These are phyloP conservation scores for Diutina neorugosa DNA, from an alignment of 1,139 yeast species.

Conservation along the genomic window DNA sequence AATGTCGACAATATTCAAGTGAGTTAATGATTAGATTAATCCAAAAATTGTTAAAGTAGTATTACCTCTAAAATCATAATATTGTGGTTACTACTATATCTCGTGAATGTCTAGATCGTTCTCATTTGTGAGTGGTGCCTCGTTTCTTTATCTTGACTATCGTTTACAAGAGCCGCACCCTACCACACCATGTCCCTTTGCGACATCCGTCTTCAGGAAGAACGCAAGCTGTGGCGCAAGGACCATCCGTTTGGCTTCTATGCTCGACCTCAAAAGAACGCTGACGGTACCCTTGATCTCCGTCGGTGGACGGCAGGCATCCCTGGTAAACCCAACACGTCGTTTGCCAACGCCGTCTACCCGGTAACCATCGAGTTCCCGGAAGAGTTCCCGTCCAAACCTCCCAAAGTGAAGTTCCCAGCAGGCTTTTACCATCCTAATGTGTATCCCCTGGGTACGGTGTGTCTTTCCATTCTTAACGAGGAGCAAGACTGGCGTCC, in stretches of 20 bases:
- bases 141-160: neutral
- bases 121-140: neutral
- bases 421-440: constrained; percentile 91
- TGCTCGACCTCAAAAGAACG: constrained; percentile 72
- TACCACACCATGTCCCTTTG: constrained; percentile 36
- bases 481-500: constrained; percentile 99
- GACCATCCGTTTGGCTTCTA: constrained; percentile 97
- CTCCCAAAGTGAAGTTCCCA: constrained; percentile 87
- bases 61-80: too few species aligned
- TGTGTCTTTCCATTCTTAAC: constrained; percentile 82
- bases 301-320: constrained; percentile 91
- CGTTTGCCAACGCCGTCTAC: constrained; percentile 82
- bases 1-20: too few species aligned
- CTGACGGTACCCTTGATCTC: constrained; percentile 76
- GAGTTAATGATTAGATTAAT: too few species aligned
- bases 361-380: constrained; percentile 81
- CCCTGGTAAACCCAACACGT: constrained; percentile 80
- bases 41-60: too few species aligned
- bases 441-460: constrained; percentile 93
- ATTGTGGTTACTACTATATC: too few species aligned
- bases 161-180: neutral
- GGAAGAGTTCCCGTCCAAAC: constrained; percentile 90
- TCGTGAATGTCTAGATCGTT: too few species aligned
- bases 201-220: constrained; percentile 73
- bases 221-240: constrained; percentile 92